These are phyloP conservation scores for Gnaphalium uliginosum DNA, from an alignment of 129 eudicot species.

Conservation along the genomic window DNA sequence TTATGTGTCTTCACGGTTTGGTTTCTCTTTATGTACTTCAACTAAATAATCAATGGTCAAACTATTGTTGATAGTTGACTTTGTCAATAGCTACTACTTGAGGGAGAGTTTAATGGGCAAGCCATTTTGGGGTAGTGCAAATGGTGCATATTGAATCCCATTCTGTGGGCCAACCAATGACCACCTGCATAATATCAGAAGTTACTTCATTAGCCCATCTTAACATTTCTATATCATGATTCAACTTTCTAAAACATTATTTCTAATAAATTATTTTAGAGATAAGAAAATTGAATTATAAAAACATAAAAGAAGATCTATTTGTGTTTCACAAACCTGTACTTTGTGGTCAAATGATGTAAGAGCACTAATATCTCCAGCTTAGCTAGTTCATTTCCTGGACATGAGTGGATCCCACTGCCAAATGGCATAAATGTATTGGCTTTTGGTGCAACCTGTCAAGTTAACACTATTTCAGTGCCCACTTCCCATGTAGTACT, in stretches of 20 bases:
- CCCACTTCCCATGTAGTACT: background rate
- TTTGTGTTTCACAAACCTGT: conserved; percentile 43
- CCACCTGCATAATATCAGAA: conserved; percentile 34
- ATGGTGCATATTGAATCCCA: conserved; percentile 49
- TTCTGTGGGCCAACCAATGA: conserved; percentile 36
- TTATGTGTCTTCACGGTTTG: conserved; percentile 22
- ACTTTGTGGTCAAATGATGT: conserved; percentile 62
- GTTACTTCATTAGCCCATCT: background rate
- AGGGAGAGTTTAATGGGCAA: conserved; percentile 39
- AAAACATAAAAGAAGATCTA: background rate
- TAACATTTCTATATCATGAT: background rate
- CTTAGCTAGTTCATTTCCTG: conserved; percentile 72
- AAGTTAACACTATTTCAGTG: conserved; percentile 18
- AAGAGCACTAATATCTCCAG: conserved; percentile 58
- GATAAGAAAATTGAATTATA: too few species aligned
- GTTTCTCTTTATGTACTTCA: conserved; percentile 21
- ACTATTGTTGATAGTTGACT: conserved; percentile 28
- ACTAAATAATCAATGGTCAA: conserved; percentile 15
- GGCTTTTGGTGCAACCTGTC: conserved; percentile 62
- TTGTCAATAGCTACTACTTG: conserved; percentile 8
- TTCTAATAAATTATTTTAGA: too few species aligned
- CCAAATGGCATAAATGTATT: conserved; percentile 76
- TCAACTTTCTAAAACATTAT: background rate
- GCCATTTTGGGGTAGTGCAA: conserved; percentile 47
- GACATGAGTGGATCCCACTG: conserved; percentile 70